A percentile compares a stretch with the other conserved stretches of the same genome.
phyloP scores from a whole-genome alignment of 352 stramenopile genomes.

The Globisporangium nodosum region DNA sequence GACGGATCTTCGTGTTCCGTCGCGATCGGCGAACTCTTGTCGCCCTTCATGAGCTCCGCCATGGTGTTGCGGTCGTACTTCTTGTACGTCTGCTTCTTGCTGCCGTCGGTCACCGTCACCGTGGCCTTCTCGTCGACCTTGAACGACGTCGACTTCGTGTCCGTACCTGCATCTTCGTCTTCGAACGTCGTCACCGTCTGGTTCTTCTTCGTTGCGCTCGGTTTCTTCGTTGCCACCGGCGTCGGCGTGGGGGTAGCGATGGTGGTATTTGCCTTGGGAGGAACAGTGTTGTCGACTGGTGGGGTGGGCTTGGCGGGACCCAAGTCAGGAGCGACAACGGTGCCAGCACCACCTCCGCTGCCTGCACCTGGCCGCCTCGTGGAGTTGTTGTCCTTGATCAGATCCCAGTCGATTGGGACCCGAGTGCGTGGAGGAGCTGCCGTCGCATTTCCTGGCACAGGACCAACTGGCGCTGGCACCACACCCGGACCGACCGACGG shows the following conservation, averaged over 20 bases:
- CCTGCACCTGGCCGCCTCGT: too few relatives aligned
- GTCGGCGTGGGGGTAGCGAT: background rate
- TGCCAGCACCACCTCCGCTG: conserved; percentile 1
- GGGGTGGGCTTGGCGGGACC: background rate
- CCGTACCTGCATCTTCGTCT: background rate
- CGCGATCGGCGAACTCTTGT: conserved; percentile 1
- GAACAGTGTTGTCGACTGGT: background rate
- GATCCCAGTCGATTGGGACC: too few relatives aligned
- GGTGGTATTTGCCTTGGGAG: background rate
- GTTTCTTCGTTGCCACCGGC: background rate
- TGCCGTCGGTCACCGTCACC: conserved; percentile 17
- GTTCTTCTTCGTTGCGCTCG: conserved; percentile 8
- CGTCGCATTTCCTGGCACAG: too few relatives aligned
- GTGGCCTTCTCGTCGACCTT: conserved; percentile 3
- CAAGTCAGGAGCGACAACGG: conserved; percentile 3
- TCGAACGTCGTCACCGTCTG: conserved; percentile 3
- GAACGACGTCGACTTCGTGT: conserved; percentile 2
- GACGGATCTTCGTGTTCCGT: background rate
- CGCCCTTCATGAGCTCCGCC: conserved; percentile 2
- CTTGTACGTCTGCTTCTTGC: conserved; percentile 11
- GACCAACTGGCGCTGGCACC: too few relatives aligned
- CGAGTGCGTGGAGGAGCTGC: too few relatives aligned
- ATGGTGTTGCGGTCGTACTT: conserved; percentile 20
- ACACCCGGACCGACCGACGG: too few relatives aligned
- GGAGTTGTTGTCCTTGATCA: too few relatives aligned